Conservation (phyloP, 192 early-diverging fungal species). For the Tieghemiomyces parasiticus region DNA sequence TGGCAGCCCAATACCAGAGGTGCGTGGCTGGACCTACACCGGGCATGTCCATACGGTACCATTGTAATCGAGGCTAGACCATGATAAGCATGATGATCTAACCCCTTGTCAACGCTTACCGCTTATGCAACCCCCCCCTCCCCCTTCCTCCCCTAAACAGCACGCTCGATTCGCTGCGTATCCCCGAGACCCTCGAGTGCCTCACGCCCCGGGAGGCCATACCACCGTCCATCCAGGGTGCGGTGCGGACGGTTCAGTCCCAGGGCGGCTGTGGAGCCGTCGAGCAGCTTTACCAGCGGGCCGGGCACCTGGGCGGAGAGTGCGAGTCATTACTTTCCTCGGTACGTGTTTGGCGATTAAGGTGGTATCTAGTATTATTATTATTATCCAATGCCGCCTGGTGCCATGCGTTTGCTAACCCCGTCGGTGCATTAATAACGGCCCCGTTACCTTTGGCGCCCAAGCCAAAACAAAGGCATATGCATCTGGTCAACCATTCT, state of each 20-base stretch:
- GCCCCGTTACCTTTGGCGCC: neutral
- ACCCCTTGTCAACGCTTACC: neutral
- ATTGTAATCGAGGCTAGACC: neutral
- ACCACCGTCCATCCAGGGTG: conserved; percentile 49
- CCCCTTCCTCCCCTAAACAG: conserved; percentile 17
- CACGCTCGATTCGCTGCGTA: conserved; percentile 47
- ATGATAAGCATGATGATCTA: neutral
- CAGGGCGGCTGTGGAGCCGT: conserved; percentile 40
- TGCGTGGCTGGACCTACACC: conserved; percentile 12
- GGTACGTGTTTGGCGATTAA: neutral
- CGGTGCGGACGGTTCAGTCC: conserved; percentile 55
- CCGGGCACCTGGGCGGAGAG: neutral
- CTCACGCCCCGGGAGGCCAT: conserved; percentile 60
- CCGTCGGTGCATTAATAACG: no score
- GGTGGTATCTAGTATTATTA: neutral
- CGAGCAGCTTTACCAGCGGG: neutral
- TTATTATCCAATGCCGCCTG: conserved; percentile 1
- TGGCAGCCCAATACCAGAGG: conserved; percentile 51
- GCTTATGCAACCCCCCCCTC: neutral
- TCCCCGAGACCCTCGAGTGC: conserved; percentile 55
- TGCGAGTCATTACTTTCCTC: neutral
- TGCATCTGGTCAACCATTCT: neutral
- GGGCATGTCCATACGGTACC: neutral
- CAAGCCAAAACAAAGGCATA: neutral
- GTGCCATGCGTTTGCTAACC: no score